phyloP scores from a whole-genome alignment of 2,329 filamentous ascomycete species.

The Decorospora gaudefroyi region DNA sequence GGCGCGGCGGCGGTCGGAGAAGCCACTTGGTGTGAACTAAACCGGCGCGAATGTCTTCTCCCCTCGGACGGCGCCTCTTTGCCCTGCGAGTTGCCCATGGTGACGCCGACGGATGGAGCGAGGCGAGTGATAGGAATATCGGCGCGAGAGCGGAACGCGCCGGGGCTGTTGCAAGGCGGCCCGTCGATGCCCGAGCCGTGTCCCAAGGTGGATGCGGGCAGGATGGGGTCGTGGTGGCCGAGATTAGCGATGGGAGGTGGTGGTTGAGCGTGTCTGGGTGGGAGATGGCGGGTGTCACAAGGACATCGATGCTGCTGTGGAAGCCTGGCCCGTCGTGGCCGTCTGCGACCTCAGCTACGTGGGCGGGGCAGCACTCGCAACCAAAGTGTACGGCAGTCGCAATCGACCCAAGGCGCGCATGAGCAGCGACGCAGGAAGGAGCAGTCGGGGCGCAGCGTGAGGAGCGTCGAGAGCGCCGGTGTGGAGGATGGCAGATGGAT shows the following conservation, averaged over 20 bases:
- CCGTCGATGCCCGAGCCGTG: constrained; percentile 26
- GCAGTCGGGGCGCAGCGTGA: constrained; percentile 7
- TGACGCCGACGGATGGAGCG: constrained; percentile 13
- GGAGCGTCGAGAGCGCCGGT: constrained; percentile 7
- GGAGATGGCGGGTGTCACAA: constrained; percentile 46
- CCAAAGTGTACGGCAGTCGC: constrained; percentile 18
- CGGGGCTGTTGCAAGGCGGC: constrained; percentile 23
- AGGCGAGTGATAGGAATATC: constrained; percentile 7
- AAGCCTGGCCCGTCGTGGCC: constrained; percentile 15
- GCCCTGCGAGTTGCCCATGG: constrained; percentile 56
- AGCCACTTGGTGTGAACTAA: constrained; percentile 39
- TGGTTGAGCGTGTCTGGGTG: constrained; percentile 22
- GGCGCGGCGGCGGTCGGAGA: constrained; percentile 36
- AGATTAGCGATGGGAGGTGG: constrained; percentile 17
- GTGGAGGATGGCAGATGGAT: constrained; percentile 23
- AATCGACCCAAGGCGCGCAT: constrained; percentile 16
- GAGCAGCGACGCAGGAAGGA: constrained; percentile 14
- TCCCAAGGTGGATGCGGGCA: constrained; percentile 17
- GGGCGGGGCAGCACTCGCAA: constrained; percentile 21
- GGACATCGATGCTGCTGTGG: constrained; percentile 44
- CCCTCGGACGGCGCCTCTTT: constrained; percentile 52
- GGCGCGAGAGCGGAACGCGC: constrained; percentile 23
- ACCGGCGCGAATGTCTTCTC: constrained; percentile 42
- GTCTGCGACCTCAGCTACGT: constrained; percentile 15
- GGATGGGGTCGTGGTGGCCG: constrained; percentile 20